Conservation (phyloP, 345 rosid genomes). For the Cardamine resedifolia region DNA sequence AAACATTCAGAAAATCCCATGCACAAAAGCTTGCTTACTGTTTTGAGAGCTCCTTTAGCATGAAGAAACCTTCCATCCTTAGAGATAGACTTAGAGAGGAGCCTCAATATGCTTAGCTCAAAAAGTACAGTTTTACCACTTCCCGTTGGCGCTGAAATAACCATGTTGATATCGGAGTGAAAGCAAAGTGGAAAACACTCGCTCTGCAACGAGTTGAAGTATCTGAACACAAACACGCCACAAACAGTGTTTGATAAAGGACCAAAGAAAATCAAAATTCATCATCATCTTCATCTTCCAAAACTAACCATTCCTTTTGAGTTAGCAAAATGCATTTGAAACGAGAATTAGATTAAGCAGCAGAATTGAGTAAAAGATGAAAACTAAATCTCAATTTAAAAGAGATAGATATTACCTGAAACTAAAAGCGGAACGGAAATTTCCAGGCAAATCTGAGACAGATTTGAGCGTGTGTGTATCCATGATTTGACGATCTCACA, state of each 20-base stretch:
- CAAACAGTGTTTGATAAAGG: neutral
- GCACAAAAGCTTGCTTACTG: constrained; percentile 62
- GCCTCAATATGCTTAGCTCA: constrained; percentile 88
- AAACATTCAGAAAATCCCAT: neutral
- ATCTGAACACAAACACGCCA: constrained; percentile 48
- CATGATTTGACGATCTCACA: constrained; percentile 42
- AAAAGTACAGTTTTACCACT: constrained; percentile 96
- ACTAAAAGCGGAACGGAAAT: constrained; percentile 64
- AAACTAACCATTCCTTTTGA: neutral
- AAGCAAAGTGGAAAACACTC: constrained; percentile 91
- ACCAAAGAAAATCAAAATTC: neutral
- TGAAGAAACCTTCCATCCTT: constrained; percentile 62
- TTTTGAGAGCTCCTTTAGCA: constrained; percentile 80
- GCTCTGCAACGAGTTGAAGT: constrained; percentile 92
- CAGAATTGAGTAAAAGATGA: neutral
- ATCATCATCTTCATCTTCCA: constrained; percentile 15
- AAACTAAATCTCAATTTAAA: neutral
- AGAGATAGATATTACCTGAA: constrained; percentile 56
- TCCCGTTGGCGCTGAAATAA: constrained; percentile 96
- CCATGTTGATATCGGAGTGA: constrained; percentile 85
- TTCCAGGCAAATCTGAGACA: constrained; percentile 66
- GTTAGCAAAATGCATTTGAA: neutral
- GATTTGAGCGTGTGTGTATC: constrained; percentile 76
- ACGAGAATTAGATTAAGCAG: neutral
- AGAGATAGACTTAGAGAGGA: constrained; percentile 70